phyloP scores from a whole-genome alignment of 768 basidiomycete genomes.

The Lenzites betulinus region DNA sequence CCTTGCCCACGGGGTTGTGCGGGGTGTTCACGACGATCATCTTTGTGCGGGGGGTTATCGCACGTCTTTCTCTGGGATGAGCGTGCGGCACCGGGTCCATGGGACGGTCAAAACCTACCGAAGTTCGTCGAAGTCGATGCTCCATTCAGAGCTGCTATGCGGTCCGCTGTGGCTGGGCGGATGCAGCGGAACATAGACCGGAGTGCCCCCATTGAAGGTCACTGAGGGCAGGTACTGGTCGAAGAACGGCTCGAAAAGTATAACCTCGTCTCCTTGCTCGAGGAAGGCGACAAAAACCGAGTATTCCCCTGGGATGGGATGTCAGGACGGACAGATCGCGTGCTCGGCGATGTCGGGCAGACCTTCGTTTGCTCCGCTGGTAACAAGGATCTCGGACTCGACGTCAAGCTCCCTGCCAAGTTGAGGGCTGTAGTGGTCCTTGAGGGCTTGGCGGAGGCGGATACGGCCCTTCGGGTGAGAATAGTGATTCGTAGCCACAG shows the following conservation, averaged over 20 bases:
- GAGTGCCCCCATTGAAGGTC: conserved; percentile 90
- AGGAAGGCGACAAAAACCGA: conserved; percentile 91
- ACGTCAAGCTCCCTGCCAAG: conserved; percentile 73
- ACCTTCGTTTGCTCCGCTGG: conserved; percentile 98
- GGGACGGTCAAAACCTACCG: conserved; percentile 49
- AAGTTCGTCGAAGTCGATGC: conserved; percentile 85
- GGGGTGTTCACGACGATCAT: conserved; percentile 96
- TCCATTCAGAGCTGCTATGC: conserved; percentile 79
- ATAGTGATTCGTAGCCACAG: conserved; percentile 77
- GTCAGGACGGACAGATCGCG: conserved; percentile 6
- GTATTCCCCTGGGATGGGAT: conserved; percentile 71
- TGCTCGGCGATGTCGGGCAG: conserved; percentile 13
- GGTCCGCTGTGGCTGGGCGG: conserved; percentile 62
- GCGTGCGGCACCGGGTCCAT: neutral
- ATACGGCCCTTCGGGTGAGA: conserved; percentile 89
- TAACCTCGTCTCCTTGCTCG: conserved; percentile 93
- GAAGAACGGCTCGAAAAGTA: conserved; percentile 98
- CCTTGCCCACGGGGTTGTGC: conserved; percentile 98
- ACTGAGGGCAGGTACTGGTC: conserved; percentile 94
- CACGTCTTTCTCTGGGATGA: conserved; percentile 48
- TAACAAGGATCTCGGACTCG: conserved; percentile 88
- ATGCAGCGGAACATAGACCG: conserved; percentile 93
- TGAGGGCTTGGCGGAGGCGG: conserved; percentile 86
- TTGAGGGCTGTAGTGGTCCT: conserved; percentile 69
- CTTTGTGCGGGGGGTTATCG: conserved; percentile 88